Conservation (phyloP, 345 rosid species). For the Eucalyptus albens region DNA sequence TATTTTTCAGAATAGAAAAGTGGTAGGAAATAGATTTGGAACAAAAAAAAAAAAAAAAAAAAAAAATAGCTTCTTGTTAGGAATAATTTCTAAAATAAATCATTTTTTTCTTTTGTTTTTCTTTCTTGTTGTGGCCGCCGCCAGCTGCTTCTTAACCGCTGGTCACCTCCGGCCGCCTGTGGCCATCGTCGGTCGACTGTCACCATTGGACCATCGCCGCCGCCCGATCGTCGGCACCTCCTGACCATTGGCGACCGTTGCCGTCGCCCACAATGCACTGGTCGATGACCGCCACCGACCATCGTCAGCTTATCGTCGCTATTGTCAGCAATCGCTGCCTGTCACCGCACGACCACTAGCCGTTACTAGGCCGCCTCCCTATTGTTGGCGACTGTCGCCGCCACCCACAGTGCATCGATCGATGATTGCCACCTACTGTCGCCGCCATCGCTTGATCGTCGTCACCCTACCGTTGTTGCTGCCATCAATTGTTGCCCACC, state of each 20-base stretch:
- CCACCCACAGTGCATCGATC: accelerated
- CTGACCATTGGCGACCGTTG: accelerated
- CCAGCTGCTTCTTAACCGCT: accelerated
- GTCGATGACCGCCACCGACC: accelerated
- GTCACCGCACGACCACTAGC: accelerated
- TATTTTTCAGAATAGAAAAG: too few relatives aligned
- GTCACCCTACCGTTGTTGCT: accelerated
- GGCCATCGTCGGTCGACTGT: too few relatives aligned
- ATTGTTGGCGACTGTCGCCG: accelerated
- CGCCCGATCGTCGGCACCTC: too few relatives aligned
- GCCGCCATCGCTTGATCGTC: accelerated
- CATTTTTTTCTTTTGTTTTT: too few relatives aligned
- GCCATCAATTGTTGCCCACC: accelerated
- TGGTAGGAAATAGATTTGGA: too few relatives aligned
- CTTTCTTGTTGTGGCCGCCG: too few relatives aligned
- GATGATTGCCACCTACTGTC: accelerated
- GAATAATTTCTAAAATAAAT: too few relatives aligned
- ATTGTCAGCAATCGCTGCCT: accelerated
- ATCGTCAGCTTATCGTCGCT: accelerated
- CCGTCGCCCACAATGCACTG: accelerated
- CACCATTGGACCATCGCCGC: accelerated
- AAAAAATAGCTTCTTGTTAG: too few relatives aligned
- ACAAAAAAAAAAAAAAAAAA: too few relatives aligned
- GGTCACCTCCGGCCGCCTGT: accelerated
- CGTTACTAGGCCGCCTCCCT: accelerated